Conservation (phyloP, 106 monocot genomes). For the Platanthera guangdongensis region DNA sequence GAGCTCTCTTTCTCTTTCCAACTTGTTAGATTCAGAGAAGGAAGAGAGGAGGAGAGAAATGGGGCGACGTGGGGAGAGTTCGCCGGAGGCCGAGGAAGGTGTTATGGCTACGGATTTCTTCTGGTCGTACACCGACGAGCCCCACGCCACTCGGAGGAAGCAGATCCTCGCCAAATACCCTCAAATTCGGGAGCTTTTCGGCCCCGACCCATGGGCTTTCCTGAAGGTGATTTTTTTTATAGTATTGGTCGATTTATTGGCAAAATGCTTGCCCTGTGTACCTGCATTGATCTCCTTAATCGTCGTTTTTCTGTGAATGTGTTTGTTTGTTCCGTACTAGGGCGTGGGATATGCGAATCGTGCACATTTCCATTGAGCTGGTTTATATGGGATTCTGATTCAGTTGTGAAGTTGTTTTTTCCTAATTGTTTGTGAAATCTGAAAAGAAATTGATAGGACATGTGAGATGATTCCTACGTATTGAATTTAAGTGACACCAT, state of each 20-base stretch:
- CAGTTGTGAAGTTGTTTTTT: too few relatives aligned
- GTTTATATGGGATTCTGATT: too few relatives aligned
- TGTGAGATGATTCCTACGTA: too few relatives aligned
- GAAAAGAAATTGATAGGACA: too few relatives aligned
- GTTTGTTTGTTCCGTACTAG: neutral
- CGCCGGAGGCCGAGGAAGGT: conserved; percentile 33
- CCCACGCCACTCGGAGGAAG: conserved; percentile 62
- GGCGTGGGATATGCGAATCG: neutral
- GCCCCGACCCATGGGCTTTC: conserved; percentile 77
- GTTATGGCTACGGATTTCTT: conserved; percentile 85
- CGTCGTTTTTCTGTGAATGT: neutral
- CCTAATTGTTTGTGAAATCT: too few relatives aligned
- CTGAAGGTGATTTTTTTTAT: conserved; percentile 41
- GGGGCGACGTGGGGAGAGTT: neutral
- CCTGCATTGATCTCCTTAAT: neutral
- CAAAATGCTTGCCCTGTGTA: neutral
- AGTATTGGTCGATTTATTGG: neutral
- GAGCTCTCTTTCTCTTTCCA: neutral
- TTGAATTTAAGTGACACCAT: too few relatives aligned
- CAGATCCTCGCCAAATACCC: conserved; percentile 79
- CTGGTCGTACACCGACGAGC: conserved; percentile 94
- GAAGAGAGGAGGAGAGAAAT: neutral
- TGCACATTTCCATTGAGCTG: too few relatives aligned
- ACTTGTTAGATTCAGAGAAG: neutral
- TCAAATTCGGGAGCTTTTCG: conserved; percentile 83